Evolutionary conservation across 2,329 filamentous ascomycete genomes (phyloP).

Genomic region (Cordyceps fumosorosea): DNA sequence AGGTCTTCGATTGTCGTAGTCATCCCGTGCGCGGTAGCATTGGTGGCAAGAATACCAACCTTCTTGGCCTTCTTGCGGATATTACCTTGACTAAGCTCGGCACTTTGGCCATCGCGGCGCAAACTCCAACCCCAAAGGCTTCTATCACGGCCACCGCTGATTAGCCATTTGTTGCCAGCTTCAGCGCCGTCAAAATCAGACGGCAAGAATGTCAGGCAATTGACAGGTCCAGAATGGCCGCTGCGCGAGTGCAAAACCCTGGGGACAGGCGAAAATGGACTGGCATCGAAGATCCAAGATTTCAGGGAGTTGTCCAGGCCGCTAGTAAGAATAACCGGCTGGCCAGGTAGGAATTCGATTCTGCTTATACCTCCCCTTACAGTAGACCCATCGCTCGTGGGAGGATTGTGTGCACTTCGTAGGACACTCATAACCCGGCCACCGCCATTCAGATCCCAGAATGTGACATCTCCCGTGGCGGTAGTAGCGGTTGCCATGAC

Average conservation of each 20-base stretch:
- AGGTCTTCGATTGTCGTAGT: slow-evolving; percentile 64
- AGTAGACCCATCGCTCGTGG: slow-evolving; percentile 45
- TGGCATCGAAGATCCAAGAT: slow-evolving; percentile 94
- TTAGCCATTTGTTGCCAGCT: slow-evolving; percentile 83
- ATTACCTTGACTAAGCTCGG: slow-evolving; percentile 86
- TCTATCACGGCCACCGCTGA: slow-evolving; percentile 82
- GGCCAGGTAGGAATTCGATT: slow-evolving; percentile 81
- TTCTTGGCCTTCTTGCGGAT: slow-evolving; percentile 88
- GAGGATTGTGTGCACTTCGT: slow-evolving; percentile 79
- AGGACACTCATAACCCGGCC: slow-evolving; percentile 82
- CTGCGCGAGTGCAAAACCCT: slow-evolving; percentile 78
- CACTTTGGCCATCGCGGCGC: slow-evolving; percentile 86
- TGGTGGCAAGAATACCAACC: slow-evolving; percentile 59
- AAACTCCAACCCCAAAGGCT: slow-evolving; percentile 97
- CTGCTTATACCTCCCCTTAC: slow-evolving; percentile 75
- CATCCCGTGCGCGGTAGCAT: slow-evolving; percentile 50
- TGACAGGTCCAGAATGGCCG: slow-evolving; percentile 83
- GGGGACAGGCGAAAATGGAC: slow-evolving; percentile 80
- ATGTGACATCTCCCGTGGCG: slow-evolving; percentile 77
- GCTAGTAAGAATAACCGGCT: slow-evolving; percentile 83
- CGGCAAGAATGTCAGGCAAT: slow-evolving; percentile 75
- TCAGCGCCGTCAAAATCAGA: slow-evolving; percentile 86
- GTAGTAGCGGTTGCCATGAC: slow-evolving; percentile 88
- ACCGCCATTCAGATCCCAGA: slow-evolving; percentile 92
- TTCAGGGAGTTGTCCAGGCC: slow-evolving; percentile 90